Evolutionary conservation across 1,284 basidiomycete species (phyloP).

Genomic region (Rhodotorula sp.): DNA sequence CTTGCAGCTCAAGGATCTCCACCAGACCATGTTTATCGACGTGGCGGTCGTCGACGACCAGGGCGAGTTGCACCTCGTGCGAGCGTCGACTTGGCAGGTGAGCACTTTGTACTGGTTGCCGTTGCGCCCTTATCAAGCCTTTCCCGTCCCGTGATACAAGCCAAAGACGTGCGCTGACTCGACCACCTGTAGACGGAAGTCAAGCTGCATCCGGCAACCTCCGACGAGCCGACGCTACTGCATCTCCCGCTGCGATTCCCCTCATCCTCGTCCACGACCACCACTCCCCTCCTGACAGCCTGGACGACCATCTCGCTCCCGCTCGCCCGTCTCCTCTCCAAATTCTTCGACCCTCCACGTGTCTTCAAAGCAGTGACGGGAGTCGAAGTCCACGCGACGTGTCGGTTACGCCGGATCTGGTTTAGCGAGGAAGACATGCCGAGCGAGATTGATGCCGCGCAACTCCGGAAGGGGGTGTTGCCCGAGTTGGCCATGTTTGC

Average conservation of each 20-base stretch:
- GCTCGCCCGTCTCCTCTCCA: conserved; percentile 11
- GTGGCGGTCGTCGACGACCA: conserved; percentile 19
- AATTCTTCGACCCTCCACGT: background rate
- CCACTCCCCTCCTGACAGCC: conserved; percentile 22
- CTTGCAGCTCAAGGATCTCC: conserved; percentile 30
- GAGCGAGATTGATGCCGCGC: conserved; percentile 12
- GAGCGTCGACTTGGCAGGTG: conserved; percentile 34
- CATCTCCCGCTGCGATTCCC: conserved; percentile 35
- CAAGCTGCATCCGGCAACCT: background rate
- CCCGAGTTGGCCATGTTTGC: conserved; percentile 33
- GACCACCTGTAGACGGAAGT: background rate
- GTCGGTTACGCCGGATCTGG: conserved; percentile 27
- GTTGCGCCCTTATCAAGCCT: background rate
- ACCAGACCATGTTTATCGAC: conserved; percentile 32
- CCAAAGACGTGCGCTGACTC: no score
- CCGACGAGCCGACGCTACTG: conserved; percentile 2
- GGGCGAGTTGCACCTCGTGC: conserved; percentile 2
- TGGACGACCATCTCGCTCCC: conserved; percentile 33
- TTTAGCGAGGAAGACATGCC: conserved; percentile 17
- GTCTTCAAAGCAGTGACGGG: conserved; percentile 5
- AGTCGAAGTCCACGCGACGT: conserved; percentile 35
- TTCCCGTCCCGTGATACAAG: no score
- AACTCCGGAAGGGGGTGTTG: conserved; percentile 17
- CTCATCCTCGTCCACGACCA: conserved; percentile 1
- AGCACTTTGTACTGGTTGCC: background rate